Evolutionary conservation across 139 green algal genomes (phyloP).

Genomic region (Closterium sp.): DNA sequence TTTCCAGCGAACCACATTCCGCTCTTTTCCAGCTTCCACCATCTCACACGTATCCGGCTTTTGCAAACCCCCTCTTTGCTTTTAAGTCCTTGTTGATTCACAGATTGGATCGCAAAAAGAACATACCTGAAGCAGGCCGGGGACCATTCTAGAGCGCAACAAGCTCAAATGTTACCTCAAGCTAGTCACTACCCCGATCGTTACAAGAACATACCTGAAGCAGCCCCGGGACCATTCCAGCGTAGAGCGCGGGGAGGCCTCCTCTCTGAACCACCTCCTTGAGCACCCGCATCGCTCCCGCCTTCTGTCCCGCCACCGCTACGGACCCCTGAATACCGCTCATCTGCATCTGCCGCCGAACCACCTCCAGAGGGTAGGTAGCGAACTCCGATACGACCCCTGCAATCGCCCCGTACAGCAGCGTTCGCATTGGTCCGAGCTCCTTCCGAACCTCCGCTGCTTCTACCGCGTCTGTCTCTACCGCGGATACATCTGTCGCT

Average conservation of each 20-base stretch:
- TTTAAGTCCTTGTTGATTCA: too few species aligned
- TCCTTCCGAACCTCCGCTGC: background rate
- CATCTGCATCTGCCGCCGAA: constrained; percentile 75
- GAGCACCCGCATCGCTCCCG: background rate
- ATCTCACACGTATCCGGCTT: background rate
- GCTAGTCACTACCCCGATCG: too few species aligned
- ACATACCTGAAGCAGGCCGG: constrained; percentile 40
- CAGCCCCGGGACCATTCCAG: constrained; percentile 48
- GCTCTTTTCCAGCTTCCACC: background rate
- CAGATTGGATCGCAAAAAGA: too few species aligned
- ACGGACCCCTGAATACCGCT: constrained; percentile 1
- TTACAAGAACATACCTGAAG: constrained; percentile 24
- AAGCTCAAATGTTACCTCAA: too few species aligned
- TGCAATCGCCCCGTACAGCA: constrained; percentile 67
- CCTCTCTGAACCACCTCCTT: constrained; percentile 22
- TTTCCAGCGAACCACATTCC: too few species aligned
- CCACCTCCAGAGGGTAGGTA: constrained; percentile 71
- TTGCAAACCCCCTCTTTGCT: background rate
- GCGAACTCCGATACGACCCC: constrained; percentile 62
- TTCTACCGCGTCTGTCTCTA: background rate
- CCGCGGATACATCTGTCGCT: background rate
- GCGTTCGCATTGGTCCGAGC: constrained; percentile 46
- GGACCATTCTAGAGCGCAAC: constrained; percentile 48
- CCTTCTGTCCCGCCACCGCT: background rate
- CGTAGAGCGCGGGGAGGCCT: constrained; percentile 56